A percentile compares a stretch with the other conserved stretches of the same genome.
Evolutionary conservation across 768 basidiomycete genomes (phyloP).

Genomic region (Xanthoconium stramineum): DNA sequence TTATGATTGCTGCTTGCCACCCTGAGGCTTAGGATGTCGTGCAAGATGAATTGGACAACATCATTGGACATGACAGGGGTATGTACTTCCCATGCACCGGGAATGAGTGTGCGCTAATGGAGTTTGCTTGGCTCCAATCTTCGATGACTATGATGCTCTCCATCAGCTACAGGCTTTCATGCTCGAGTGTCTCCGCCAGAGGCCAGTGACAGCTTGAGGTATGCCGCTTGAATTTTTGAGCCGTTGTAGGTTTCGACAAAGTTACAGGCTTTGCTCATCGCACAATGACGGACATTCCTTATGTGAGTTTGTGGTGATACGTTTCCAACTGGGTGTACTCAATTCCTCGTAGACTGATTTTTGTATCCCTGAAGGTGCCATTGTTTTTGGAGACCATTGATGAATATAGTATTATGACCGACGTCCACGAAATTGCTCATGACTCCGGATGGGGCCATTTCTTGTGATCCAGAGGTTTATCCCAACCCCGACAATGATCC

Average conservation of each 20-base stretch:
- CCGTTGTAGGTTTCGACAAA: background rate
- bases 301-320: slow-evolving; percentile 36
- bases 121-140: slow-evolving; percentile 34
- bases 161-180: slow-evolving; percentile 40
- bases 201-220: slow-evolving; percentile 37
- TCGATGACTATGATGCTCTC: slow-evolving; percentile 36
- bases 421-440: background rate
- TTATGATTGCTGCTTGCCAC: slow-evolving; percentile 58
- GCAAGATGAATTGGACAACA: no score
- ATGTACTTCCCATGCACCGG: background rate
- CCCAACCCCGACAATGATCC: slow-evolving; percentile 56
- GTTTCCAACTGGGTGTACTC: background rate
- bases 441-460: slow-evolving; percentile 41
- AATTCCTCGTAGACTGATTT: slow-evolving; percentile 28
- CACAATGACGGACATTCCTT: slow-evolving; percentile 61
- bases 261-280: slow-evolving; percentile 56
- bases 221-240: background rate
- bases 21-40: slow-evolving; percentile 49
- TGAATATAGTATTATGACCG: background rate
- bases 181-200: slow-evolving; percentile 41
- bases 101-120: slow-evolving; percentile 15
- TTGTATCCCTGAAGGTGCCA: slow-evolving; percentile 36
- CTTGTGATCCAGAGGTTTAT: slow-evolving; percentile 55
- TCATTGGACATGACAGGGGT: no score
- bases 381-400: slow-evolving; percentile 38